Conservation (phyloP, 2,329 filamentous ascomycete genomes). For the Alternaria triticina region DNA sequence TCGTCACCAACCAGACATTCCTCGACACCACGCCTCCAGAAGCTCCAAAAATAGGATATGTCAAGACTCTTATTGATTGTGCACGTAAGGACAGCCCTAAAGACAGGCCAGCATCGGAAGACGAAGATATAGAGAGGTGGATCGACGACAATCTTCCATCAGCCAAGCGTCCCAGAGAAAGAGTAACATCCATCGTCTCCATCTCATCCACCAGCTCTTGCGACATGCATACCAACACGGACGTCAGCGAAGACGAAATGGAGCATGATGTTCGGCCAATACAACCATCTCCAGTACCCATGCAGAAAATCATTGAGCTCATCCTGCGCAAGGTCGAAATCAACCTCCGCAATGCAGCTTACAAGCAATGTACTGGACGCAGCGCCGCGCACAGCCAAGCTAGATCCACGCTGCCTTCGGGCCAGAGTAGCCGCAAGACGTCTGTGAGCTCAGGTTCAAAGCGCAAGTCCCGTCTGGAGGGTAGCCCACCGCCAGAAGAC, state of each 20-base stretch:
- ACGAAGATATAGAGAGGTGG: conserved; percentile 33
- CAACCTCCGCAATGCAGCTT: conserved; percentile 32
- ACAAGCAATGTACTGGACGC: conserved; percentile 28
- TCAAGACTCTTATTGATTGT: neutral
- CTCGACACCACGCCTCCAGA: neutral
- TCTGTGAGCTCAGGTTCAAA: conserved; percentile 27
- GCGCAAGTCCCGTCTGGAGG: conserved; percentile 31
- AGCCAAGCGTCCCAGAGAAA: conserved; percentile 26
- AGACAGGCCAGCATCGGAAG: conserved; percentile 5
- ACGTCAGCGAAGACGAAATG: conserved; percentile 33
- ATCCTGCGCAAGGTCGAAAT: conserved; percentile 39
- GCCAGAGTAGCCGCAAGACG: conserved; percentile 19
- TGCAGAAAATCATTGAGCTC: conserved; percentile 32
- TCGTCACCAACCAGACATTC: neutral
- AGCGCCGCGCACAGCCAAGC: conserved; percentile 9
- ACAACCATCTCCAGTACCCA: conserved; percentile 21
- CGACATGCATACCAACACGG: conserved; percentile 38
- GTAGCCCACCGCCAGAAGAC: conserved; percentile 24
- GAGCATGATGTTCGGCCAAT: neutral
- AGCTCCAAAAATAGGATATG: neutral
- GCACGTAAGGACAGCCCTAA: neutral
- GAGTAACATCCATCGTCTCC: conserved; percentile 34
- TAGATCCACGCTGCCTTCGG: neutral
- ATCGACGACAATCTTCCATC: conserved; percentile 32
- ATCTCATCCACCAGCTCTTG: conserved; percentile 37